These are phyloP conservation scores for Globisporangium carolinianum DNA, from an alignment of 352 stramenopile genomes.

Conservation along the genomic window DNA sequence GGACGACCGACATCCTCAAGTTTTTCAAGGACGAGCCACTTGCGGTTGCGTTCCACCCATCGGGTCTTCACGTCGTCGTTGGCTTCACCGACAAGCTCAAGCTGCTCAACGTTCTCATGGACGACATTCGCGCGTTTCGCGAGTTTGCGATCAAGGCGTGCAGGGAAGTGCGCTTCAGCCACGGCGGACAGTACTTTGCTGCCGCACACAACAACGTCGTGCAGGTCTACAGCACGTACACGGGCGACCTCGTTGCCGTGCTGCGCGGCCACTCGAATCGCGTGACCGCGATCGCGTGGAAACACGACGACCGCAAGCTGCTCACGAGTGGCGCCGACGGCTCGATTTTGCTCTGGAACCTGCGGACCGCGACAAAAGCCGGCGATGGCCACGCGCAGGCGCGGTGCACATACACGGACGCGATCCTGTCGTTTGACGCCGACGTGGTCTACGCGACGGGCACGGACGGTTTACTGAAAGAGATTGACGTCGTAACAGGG, in stretches of 20 bases:
- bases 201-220: constrained; percentile 87
- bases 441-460: constrained; percentile 85
- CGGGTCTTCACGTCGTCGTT: constrained; percentile 82
- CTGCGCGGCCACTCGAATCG: constrained; percentile 79
- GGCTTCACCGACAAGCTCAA: constrained; percentile 92
- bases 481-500: constrained; percentile 78
- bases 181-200: constrained; percentile 89
- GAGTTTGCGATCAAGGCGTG: constrained; percentile 92
- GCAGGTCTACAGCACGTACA: constrained; percentile 80
- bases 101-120: constrained; percentile 93
- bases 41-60: constrained; percentile 89
- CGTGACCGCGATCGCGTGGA: constrained; percentile 76
- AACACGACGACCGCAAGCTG: constrained; percentile 68
- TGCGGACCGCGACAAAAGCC: constrained; percentile 65
- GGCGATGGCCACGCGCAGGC: constrained; percentile 74
- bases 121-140: constrained; percentile 87
- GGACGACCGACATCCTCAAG: constrained; percentile 88
- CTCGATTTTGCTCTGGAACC: constrained; percentile 70
- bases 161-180: constrained; percentile 86
- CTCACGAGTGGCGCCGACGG: constrained; percentile 73
- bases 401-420: constrained; percentile 65
- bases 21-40: constrained; percentile 88
- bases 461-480: constrained; percentile 87
- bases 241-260: constrained; percentile 57
- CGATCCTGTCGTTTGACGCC: constrained; percentile 46